Evolutionary conservation across 257 asterid species (phyloP).

Genomic region (Ehretia macrophylla): DNA sequence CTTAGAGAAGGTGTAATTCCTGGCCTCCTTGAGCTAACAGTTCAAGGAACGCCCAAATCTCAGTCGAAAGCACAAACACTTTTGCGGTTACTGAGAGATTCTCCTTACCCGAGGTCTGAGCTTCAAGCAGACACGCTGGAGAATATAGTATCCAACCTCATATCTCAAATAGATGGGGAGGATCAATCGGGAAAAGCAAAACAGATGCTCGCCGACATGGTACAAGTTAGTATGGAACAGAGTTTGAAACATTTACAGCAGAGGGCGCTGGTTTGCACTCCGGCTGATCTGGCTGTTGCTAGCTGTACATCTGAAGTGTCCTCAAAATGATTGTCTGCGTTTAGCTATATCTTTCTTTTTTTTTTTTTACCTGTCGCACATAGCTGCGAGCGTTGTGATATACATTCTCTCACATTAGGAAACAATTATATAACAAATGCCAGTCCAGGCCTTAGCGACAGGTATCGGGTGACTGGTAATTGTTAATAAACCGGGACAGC

Average conservation of each 20-base stretch:
- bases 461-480: conserved; percentile 2
- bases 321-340: conserved; percentile 26
- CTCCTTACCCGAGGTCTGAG: conserved; percentile 80
- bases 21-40: conserved; percentile 92
- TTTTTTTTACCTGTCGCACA: neutral
- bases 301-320: conserved; percentile 53
- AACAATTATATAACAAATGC: neutral
- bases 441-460: conserved; percentile 1
- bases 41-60: conserved; percentile 74
- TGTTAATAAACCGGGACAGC: neutral
- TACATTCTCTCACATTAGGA: neutral
- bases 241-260: conserved; percentile 77
- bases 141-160: conserved; percentile 64
- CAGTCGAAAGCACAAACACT: conserved; percentile 73
- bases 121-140: conserved; percentile 65
- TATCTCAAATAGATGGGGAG: conserved; percentile 74
- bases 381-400: neutral
- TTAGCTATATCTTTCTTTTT: neutral
- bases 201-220: conserved; percentile 96
- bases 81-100: conserved; percentile 60
- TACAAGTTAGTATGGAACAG: conserved; percentile 96
- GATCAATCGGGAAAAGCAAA: conserved; percentile 83
- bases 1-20: conserved; percentile 94
- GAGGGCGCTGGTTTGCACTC: conserved; percentile 68
- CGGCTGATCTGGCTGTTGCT: conserved; percentile 47